A percentile compares a stretch with the other conserved stretches of the same genome.
phyloP scores from a whole-genome alignment of 257 asterid species.

The Lycium barbarum region DNA sequence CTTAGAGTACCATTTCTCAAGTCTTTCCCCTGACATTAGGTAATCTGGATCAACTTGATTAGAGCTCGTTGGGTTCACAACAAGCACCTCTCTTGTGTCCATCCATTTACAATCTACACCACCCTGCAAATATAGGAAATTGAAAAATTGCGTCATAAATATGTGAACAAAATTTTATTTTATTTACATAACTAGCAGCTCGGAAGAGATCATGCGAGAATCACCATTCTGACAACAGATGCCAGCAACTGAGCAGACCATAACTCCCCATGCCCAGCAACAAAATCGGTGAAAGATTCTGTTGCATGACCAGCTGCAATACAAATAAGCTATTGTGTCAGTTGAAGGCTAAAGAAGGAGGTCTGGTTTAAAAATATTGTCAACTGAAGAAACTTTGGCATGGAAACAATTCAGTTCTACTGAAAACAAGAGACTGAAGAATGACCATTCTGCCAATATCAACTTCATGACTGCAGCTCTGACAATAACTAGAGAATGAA shows the following conservation, averaged over 20 bases:
- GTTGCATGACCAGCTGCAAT: slow-evolving; percentile 96
- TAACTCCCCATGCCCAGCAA: slow-evolving; percentile 96
- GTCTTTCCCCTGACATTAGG: slow-evolving; percentile 70
- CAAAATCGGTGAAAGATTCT: slow-evolving; percentile 93
- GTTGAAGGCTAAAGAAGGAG: not conserved
- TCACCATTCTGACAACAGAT: slow-evolving; percentile 83
- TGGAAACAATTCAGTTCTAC: slow-evolving; percentile 19
- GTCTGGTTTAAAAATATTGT: not conserved
- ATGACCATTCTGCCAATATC: not conserved
- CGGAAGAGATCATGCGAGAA: slow-evolving; percentile 28
- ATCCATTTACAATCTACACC: slow-evolving; percentile 76
- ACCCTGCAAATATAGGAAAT: slow-evolving; percentile 51
- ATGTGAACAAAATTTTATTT: slow-evolving; percentile 15
- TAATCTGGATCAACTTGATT: slow-evolving; percentile 98
- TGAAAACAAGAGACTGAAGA: not conserved
- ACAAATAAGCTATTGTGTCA: slow-evolving; percentile 34
- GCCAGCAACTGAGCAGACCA: slow-evolving; percentile 95
- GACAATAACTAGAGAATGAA: slow-evolving; percentile 15
- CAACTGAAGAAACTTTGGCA: slow-evolving; percentile 27
- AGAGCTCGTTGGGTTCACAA: slow-evolving; percentile 80
- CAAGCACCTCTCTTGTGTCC: slow-evolving; percentile 97
- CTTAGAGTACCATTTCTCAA: slow-evolving; percentile 81
- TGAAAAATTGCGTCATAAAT: not conserved
- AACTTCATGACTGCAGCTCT: not conserved
- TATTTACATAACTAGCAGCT: slow-evolving; percentile 25